Conservation (phyloP, 352 stramenopile species). For the Pilasporangium apinafurcum region DNA sequence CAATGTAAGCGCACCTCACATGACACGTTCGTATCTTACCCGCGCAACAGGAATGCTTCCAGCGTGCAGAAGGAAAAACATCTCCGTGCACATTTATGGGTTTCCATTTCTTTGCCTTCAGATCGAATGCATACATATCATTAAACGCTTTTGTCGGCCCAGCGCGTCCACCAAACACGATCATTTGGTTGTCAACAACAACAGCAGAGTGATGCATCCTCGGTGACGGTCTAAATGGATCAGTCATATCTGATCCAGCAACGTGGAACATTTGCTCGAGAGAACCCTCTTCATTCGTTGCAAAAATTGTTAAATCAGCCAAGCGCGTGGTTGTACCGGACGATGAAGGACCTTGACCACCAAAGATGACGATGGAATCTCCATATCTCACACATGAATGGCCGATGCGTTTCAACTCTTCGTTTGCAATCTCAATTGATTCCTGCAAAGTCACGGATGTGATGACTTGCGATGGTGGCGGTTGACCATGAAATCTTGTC, state of each 20-base stretch:
- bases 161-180: slow-evolving; percentile 76
- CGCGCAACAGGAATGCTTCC: slow-evolving; percentile 63
- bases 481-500: slow-evolving; percentile 18
- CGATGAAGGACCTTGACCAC: slow-evolving; percentile 51
- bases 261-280: slow-evolving; percentile 24
- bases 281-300: slow-evolving; percentile 8
- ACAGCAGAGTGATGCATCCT: slow-evolving; percentile 77
- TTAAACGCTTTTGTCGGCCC: slow-evolving; percentile 62
- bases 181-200: slow-evolving; percentile 41
- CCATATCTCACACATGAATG: slow-evolving; percentile 51
- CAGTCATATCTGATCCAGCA: too few relatives aligned
- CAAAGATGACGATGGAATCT: slow-evolving; percentile 51
- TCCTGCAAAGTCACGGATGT: slow-evolving; percentile 7
- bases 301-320: slow-evolving; percentile 36
- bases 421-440: slow-evolving; percentile 5
- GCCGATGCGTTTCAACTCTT: slow-evolving; percentile 46
- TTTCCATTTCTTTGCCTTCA: slow-evolving; percentile 39
- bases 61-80: slow-evolving; percentile 38
- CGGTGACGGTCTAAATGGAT: too few relatives aligned
- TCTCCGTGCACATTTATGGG: slow-evolving; percentile 18
- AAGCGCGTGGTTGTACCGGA: slow-evolving; percentile 57
- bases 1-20: too few relatives aligned
- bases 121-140: slow-evolving; percentile 53
- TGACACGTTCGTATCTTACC: too few relatives aligned
- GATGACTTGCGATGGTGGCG: neutral